Evolutionary conservation across 139 green algal species (phyloP).

Genomic region (Chlorella sorokiniana): DNA sequence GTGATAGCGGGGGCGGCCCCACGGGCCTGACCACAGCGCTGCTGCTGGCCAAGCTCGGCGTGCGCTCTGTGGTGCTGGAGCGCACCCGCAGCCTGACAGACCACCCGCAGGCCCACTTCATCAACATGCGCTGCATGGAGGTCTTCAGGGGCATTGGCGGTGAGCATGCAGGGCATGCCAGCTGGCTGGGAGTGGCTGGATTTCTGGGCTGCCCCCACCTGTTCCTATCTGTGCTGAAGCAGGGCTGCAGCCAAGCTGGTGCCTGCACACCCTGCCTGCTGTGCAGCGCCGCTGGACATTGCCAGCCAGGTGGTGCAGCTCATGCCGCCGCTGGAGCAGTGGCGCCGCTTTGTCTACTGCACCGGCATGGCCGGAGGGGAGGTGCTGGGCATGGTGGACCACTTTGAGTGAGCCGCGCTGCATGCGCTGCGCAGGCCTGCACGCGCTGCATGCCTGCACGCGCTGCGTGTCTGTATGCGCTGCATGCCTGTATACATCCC

Average conservation of each 20-base stretch:
- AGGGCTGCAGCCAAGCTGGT: neutral
- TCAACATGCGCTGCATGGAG: constrained; percentile 96
- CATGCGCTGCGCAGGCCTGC: neutral
- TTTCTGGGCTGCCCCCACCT: neutral
- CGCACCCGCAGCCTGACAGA: constrained; percentile 21
- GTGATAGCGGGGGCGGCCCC: constrained; percentile 79
- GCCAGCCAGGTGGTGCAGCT: constrained; percentile 41
- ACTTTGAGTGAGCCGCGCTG: constrained; percentile 68
- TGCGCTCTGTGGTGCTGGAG: constrained; percentile 77
- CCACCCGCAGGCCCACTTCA: constrained; percentile 92
- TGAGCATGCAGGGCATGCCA: neutral
- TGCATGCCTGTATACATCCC: no score
- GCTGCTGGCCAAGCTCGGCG: constrained; percentile 67
- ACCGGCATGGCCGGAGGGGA: constrained; percentile 49
- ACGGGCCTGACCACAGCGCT: constrained; percentile 73
- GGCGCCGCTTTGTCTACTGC: constrained; percentile 89
- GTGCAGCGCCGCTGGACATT: neutral
- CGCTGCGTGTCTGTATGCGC: neutral
- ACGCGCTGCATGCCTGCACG: neutral
- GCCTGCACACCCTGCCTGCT: neutral
- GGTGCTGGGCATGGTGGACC: constrained; percentile 80
- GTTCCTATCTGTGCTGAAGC: neutral
- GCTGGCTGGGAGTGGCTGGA: neutral
- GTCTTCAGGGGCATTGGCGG: constrained; percentile 44
- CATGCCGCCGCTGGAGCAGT: constrained; percentile 77